phyloP scores from a whole-genome alignment of 192 early-diverging fungal genomes.

The Pecoramyces ruminantium region DNA sequence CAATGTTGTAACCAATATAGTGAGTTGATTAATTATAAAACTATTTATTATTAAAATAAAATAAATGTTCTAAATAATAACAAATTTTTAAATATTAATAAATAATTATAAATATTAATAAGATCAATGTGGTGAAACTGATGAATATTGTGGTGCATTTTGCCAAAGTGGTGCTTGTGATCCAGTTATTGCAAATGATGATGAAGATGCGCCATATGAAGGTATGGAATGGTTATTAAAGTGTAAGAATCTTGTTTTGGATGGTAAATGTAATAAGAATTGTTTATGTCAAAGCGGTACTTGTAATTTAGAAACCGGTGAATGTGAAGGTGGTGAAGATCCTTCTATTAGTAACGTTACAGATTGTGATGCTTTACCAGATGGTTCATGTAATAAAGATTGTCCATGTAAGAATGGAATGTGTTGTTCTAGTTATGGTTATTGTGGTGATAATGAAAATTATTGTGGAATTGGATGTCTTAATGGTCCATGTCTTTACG shows the following conservation, averaged over 20 bases:
- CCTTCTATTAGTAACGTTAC: neutral
- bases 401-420: neutral
- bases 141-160: neutral
- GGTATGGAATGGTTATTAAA: neutral
- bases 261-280: neutral
- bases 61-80: no score
- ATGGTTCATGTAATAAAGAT: neutral
- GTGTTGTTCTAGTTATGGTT: neutral
- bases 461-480: neutral
- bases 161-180: neutral
- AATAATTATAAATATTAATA: neutral
- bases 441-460: neutral
- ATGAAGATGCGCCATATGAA: neutral
- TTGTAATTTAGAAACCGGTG: neutral
- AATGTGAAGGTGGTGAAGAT: neutral
- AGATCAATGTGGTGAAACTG: neutral
- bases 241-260: neutral
- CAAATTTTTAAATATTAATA: no score
- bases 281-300: neutral
- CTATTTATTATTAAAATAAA: no score
- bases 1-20: neutral
- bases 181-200: neutral
- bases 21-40: neutral
- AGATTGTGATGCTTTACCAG: neutral
- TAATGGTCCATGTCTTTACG: neutral